Percentiles rank a stretch among this genome's conserved stretches.
These are phyloP conservation scores for Ophiosphaerella narmari DNA, from an alignment of 2,329 filamentous ascomycete genomes.

Conservation along the genomic window DNA sequence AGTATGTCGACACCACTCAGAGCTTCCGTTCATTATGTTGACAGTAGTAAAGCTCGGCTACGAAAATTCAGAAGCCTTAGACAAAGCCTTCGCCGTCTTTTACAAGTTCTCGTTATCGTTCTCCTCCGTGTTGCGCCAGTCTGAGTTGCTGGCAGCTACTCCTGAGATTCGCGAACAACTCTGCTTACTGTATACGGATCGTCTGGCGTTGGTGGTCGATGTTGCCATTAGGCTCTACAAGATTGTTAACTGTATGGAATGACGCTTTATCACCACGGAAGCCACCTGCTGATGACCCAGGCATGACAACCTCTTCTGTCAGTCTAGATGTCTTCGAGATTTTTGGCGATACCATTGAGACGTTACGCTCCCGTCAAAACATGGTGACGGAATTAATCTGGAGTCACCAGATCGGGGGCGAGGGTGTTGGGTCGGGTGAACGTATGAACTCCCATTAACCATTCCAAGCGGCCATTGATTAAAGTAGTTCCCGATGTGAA, in stretches of 20 bases:
- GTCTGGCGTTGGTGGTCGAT: constrained; percentile 45
- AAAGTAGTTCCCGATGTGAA: constrained; percentile 42
- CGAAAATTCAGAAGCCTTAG: constrained; percentile 54
- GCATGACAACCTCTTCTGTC: constrained; percentile 37
- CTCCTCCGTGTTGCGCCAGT: constrained; percentile 53
- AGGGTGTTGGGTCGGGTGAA: constrained; percentile 33
- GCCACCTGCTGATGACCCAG: constrained; percentile 5
- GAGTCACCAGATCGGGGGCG: constrained; percentile 43
- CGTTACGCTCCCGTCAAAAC: constrained; percentile 43
- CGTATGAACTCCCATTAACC: no score
- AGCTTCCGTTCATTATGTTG: no score
- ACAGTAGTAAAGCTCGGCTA: constrained; percentile 55
- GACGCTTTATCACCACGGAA: not conserved
- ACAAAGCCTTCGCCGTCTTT: constrained; percentile 57
- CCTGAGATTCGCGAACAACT: constrained; percentile 54
- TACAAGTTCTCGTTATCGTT: constrained; percentile 57
- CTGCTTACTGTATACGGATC: constrained; percentile 45
- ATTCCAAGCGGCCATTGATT: no score
- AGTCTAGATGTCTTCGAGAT: constrained; percentile 47
- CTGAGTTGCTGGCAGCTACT: constrained; percentile 50
- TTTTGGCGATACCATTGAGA: constrained; percentile 46
- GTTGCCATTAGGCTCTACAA: constrained; percentile 47
- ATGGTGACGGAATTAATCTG: constrained; percentile 44
- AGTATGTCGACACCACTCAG: constrained; percentile 45
- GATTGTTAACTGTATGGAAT: constrained; percentile 41